Conservation (phyloP, 2,329 filamentous ascomycete genomes). For the Periconia digitata region DNA sequence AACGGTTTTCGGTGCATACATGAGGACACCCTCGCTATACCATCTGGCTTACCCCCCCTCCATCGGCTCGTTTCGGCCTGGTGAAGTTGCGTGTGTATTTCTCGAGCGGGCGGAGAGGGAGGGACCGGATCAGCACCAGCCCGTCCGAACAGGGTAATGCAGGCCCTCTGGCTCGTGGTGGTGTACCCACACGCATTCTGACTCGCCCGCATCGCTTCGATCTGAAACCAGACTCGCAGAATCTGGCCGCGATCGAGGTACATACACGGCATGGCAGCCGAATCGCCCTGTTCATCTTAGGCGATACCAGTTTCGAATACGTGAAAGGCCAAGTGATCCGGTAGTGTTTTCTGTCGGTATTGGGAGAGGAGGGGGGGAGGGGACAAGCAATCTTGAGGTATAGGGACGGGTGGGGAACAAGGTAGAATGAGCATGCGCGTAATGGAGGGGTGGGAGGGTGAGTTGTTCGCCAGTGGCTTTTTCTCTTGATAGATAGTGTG, state of each 20-base stretch:
- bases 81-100: conserved; percentile 2
- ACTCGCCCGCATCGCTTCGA: not conserved
- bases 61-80: conserved; percentile 16
- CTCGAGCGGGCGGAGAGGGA: conserved; percentile 6
- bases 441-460: too few relatives aligned
- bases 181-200: not conserved
- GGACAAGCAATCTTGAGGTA: not conserved
- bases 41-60: too few relatives aligned
- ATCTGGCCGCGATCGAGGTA: conserved; percentile 8
- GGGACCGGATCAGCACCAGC: not conserved
- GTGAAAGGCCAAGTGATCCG: not conserved
- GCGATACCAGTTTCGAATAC: conserved; percentile 3
- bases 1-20: conserved; percentile 19
- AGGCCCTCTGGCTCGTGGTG: not conserved
- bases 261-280: conserved; percentile 11
- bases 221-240: conserved; percentile 9
- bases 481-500: too few relatives aligned
- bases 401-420: not conserved
- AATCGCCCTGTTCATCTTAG: conserved; percentile 2
- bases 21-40: conserved; percentile 22
- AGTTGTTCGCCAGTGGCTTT: not conserved
- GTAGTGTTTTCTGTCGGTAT: not conserved
- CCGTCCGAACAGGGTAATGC: not conserved
- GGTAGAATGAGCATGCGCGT: not conserved
- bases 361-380: not conserved